Base-by-base conservation (phyloP, 495 filamentous ascomycete species). In the Xylaria grammica region DNA sequence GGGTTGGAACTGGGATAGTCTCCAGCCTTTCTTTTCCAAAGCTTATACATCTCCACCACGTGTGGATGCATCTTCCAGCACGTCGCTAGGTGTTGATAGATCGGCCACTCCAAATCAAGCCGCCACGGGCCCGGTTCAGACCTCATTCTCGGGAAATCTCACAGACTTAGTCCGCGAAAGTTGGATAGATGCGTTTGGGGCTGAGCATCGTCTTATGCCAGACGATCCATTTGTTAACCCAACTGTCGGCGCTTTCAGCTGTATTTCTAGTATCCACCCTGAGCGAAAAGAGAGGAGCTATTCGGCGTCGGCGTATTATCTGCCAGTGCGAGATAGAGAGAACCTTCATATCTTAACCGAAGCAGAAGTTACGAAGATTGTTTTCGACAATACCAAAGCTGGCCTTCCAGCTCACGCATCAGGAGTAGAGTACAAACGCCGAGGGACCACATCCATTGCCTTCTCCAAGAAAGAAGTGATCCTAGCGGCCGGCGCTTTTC, bases 401-500 rank as follows among this genome's bases (percentile, higher is more conserved):
- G 20, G 46, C 26, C 3, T 9, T 26, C 46, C 20, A 26, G 22
- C 26, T 11, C 46, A 22, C 22, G 46, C 46, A 4, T 49, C 46
- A 1, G 46, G 46, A 24, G 46, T 49, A 19, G 4, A 27, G 46
- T 49, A 49, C 46, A 24, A 11, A 27, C 46, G 26, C 19, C n/a
- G 27, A 45, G 36, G 54, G 15, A 32, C 15, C 6, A 36, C 50
- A 4, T 54, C 17, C 4, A 19, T 30, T 34, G 22, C 49, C 2
- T 19, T 52, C 10, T 20, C 22, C 38, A 45, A 13, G 4, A 79
- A 69, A 27, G 85, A 89, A 54, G 82, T 89, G 29, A 85, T 89
- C 60, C 65, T 89, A 27, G 77, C 83, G 1, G 85, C 85, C 0
- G 87, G 87, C 20, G 76, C 82, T 24, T 58, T 89, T 0, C 83